Base-by-base conservation (phyloP, 2,329 filamentous ascomycete genomes). In the Arachnomyces sp. region DNA sequence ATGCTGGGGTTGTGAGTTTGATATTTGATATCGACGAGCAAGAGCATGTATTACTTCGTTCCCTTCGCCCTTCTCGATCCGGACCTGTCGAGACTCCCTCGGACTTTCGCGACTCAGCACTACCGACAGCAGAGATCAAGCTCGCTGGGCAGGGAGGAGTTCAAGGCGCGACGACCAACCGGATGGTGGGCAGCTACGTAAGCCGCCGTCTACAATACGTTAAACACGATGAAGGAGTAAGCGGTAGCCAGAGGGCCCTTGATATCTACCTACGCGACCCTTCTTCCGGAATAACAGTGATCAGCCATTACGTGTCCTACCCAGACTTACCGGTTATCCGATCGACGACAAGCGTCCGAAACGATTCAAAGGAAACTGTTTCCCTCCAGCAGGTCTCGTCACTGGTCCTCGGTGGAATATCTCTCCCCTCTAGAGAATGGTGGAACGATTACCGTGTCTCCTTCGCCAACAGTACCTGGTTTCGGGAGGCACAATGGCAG, bases 401-500 rank as follows among this genome's bases (percentile, higher is more conserved):
- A 0, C 40, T 58, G 1, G 41, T 49, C 1, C 25, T 57, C 2
- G 53, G 58, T 5, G 46, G 47, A 1, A 20, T 55, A n/a, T 47
- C 49, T 1, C 38, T 34, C 2, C 40, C 45, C 2, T 44, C 47
- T 1, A 20, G 40, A 2, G 33, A 47, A 18, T 49, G 50, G 42
- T 58, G 50, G 50, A 7, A 45, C 1, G 50, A 58, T 33, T 58
- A 55, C 20, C 39, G 25, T 3, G 35, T 57, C 4, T 45, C 49
- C 2, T 36, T 42, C 15, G 45, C 54, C 1, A 55, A 49, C 16
- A 61, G 57, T 37, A 51, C 47, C 2, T 61, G 59, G 58, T 60
- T 64, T 38, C 45, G 60, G 20, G 56, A 63, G 44, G 51, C 53
- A 1, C 57, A 61, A 38, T 61, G 60, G 59, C 47, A 48, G 3